Conservation (phyloP, 305 asterid genomes). For the Andrographis paniculata region DNA sequence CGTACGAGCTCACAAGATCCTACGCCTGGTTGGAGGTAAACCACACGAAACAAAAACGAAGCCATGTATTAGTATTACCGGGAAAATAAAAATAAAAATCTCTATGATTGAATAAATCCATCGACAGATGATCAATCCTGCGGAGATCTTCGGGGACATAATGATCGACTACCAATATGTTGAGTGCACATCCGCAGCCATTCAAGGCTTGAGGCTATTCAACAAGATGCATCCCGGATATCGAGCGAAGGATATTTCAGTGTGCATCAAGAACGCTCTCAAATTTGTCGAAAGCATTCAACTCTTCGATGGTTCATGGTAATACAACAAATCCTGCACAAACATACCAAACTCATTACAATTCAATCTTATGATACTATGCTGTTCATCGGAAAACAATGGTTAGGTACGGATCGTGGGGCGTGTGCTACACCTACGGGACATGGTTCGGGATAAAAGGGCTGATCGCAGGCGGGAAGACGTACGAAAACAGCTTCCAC, state of each 20-base stretch:
- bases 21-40: conserved; percentile 49
- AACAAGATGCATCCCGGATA: conserved; percentile 24
- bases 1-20: conserved; percentile 54
- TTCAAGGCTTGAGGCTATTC: conserved; percentile 39
- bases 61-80: not conserved
- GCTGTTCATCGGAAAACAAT: no score
- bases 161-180: conserved; percentile 49
- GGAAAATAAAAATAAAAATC: not conserved
- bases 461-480: conserved; percentile 32
- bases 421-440: conserved; percentile 63
- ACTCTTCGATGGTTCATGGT: conserved; percentile 57
- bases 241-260: conserved; percentile 27
- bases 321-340: conserved; percentile 3
- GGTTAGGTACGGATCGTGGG: conserved; percentile 65
- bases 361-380: no score
- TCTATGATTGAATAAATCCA: not conserved
- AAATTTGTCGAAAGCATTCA: conserved; percentile 36
- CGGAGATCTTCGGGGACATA: conserved; percentile 47
- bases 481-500: conserved; percentile 30
- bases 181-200: conserved; percentile 56
- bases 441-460: conserved; percentile 64
- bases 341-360: no score
- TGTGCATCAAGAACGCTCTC: conserved; percentile 39
- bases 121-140: conserved; percentile 47
- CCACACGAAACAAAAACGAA: not conserved